A percentile compares a stretch with the other conserved stretches of the same genome.
Conservation (phyloP, 768 basidiomycete genomes). For the Xanthoconium stramineum region DNA sequence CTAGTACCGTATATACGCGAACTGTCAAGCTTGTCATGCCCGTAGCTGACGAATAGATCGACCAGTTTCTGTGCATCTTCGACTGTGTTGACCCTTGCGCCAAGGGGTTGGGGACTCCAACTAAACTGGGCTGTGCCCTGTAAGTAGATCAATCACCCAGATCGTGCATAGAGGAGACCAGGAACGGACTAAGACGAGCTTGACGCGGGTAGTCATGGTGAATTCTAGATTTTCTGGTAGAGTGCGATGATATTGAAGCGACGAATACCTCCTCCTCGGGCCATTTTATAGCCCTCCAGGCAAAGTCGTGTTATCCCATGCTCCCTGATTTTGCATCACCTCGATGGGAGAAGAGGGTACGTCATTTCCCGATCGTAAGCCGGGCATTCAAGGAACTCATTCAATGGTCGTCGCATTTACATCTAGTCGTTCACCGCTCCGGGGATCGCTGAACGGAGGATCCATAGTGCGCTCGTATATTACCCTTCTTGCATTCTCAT, state of each 20-base stretch:
- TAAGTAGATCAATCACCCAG: neutral
- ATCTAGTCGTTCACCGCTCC: too few relatives aligned
- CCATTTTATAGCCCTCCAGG: too few relatives aligned
- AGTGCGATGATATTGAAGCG: neutral
- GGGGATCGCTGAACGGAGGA: too few relatives aligned
- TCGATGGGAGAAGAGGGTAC: too few relatives aligned
- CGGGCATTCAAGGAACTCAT: too few relatives aligned
- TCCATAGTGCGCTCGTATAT: too few relatives aligned
- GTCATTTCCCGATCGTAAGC: too few relatives aligned
- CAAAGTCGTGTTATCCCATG: too few relatives aligned
- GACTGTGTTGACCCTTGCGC: constrained; percentile 11
- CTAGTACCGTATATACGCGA: constrained; percentile 12
- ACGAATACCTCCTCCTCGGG: neutral
- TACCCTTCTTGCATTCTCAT: too few relatives aligned
- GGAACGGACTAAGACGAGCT: constrained; percentile 5
- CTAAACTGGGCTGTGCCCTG: constrained; percentile 20
- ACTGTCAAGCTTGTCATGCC: constrained; percentile 13
- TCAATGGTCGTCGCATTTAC: too few relatives aligned
- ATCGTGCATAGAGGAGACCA: neutral
- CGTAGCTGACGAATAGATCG: constrained; percentile 14
- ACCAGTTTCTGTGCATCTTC: constrained; percentile 20
- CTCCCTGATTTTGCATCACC: too few relatives aligned
- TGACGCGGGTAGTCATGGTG: constrained; percentile 5
- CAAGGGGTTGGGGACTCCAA: neutral
- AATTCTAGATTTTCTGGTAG: neutral